Base-by-base conservation (phyloP, 2,329 filamentous ascomycete species). In the Phialemoniopsis sp. region DNA sequence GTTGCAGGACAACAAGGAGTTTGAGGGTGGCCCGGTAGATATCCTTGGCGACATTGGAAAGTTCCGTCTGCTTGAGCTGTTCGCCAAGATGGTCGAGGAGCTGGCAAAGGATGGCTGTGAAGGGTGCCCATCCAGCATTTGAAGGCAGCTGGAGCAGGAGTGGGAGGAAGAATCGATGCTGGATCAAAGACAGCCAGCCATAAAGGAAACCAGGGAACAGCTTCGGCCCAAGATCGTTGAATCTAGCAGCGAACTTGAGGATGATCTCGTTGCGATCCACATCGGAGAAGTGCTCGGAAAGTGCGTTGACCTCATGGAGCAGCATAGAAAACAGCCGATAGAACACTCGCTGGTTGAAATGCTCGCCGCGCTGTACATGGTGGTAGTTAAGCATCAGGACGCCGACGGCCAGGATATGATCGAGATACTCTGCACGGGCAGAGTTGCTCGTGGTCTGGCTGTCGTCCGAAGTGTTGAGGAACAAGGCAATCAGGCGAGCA, bases 301-400 rank as follows among this genome's bases (percentile, higher is more conserved):
- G 67, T 34, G 68, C 32, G 29, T 45, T 36, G 40, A 91, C 75
- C 50, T 93, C 85, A 59, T 86, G 87, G 5, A 98, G 73, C 35
- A 96, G 73, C 53, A 85, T 69, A 0, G 89, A 91, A 56, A 96
- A 85, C 32, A 98, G 73, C 34, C 91, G 82, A 76, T 90, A 93
- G 70, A 96, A 97, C 21, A 94, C 82, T 45, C 88, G 83, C 55
- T 91, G 86, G 53, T 89, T 91, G 68, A 95, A 90, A 30, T 74
- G 76, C 39, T 95, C 89, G 4, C 82, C 85, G 34, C 85, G 80
- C 60, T 83, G 87, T 40, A 86, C 75, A 53, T 94, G 85, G 57
- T 97, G 89, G 51, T 93, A 82, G 59, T 87, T 91, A 44, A 96
- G 73, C 4, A 96, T 77, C 41, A 98, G 66, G 4, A 89, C 78